A percentile compares a stretch with the other conserved stretches of the same genome.
These are phyloP conservation scores for Daphne laureola DNA, from an alignment of 441 rosid species.

Conservation along the genomic window DNA sequence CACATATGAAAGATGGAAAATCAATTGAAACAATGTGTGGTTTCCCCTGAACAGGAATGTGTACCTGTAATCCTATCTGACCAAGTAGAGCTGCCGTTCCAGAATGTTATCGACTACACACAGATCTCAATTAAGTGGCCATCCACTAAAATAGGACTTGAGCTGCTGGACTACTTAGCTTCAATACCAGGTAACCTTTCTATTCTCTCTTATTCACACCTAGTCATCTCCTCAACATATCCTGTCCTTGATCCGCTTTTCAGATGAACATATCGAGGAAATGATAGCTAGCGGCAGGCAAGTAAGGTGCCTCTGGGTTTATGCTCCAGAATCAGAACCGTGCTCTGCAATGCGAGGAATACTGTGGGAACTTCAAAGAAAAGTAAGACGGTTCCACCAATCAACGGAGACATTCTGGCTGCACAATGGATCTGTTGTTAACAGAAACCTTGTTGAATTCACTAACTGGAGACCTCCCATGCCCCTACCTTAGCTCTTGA, in stretches of 20 bases:
- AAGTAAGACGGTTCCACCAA: constrained; percentile 83
- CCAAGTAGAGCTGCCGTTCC: constrained; percentile 80
- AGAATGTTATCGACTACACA: constrained; percentile 74
- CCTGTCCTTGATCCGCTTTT: constrained; percentile 11
- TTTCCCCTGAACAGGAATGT: constrained; percentile 60
- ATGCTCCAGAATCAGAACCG: constrained; percentile 51
- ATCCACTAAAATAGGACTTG: constrained; percentile 55
- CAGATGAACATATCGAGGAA: constrained; percentile 59
- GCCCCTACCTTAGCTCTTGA: constrained; percentile 49
- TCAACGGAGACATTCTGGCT: constrained; percentile 94
- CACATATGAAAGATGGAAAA: neutral
- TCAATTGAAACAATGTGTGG: constrained; percentile 5
- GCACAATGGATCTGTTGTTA: constrained; percentile 68
- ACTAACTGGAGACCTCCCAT: constrained; percentile 72
- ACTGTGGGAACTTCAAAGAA: constrained; percentile 91
- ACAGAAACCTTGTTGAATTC: constrained; percentile 61
- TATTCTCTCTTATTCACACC: neutral
- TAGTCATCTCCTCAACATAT: neutral
- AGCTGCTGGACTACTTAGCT: constrained; percentile 74
- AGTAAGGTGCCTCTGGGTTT: constrained; percentile 72
- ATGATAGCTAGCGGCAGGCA: constrained; percentile 73
- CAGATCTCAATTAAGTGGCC: constrained; percentile 93
- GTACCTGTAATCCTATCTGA: constrained; percentile 93
- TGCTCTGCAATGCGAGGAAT: constrained; percentile 82
- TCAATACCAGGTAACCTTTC: constrained; percentile 63